Evolutionary conservation across 2,329 filamentous ascomycete species (phyloP).

Genomic region (Talaromyces sp.): DNA sequence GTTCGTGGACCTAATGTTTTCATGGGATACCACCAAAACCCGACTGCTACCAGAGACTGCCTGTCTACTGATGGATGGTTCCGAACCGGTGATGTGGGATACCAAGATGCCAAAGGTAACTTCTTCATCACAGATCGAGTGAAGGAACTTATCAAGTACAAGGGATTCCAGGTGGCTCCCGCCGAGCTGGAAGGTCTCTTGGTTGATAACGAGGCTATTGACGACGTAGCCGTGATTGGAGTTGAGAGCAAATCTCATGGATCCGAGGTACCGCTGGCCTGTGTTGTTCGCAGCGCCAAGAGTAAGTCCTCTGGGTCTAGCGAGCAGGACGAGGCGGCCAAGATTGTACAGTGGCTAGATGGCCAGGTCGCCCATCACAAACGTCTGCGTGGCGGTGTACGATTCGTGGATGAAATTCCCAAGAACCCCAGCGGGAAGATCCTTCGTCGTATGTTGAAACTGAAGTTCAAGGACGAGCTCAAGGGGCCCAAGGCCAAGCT

Average conservation of each 20-base stretch:
- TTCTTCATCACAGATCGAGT: conserved; percentile 89
- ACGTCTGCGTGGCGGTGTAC: conserved; percentile 49
- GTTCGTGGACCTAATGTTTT: conserved; percentile 67
- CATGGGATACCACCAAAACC: conserved; percentile 64
- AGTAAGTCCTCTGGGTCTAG: conserved; percentile 49
- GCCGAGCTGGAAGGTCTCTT: conserved; percentile 65
- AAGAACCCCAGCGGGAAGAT: conserved; percentile 55
- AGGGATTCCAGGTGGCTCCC: conserved; percentile 72
- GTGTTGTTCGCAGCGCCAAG: conserved; percentile 55
- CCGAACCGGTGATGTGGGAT: conserved; percentile 85
- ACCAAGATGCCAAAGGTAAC: conserved; percentile 74
- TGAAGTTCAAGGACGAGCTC: conserved; percentile 44
- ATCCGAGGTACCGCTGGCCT: conserved; percentile 70
- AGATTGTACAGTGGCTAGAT: conserved; percentile 47
- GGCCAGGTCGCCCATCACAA: conserved; percentile 50
- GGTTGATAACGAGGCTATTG: conserved; percentile 52
- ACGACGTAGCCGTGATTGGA: conserved; percentile 66
- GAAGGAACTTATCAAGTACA: conserved; percentile 67
- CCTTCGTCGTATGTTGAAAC: conserved; percentile 48
- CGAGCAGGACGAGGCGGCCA: conserved; percentile 53
- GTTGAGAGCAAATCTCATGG: conserved; percentile 62
- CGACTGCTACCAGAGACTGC: conserved; percentile 58
- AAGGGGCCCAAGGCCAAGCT: conserved; percentile 45
- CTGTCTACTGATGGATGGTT: conserved; percentile 75
- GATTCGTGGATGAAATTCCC: conserved; percentile 50